These are phyloP conservation scores for Polyrhizophydium stewartii DNA, from an alignment of 371 early-diverging fungal species.

Conservation along the genomic window DNA sequence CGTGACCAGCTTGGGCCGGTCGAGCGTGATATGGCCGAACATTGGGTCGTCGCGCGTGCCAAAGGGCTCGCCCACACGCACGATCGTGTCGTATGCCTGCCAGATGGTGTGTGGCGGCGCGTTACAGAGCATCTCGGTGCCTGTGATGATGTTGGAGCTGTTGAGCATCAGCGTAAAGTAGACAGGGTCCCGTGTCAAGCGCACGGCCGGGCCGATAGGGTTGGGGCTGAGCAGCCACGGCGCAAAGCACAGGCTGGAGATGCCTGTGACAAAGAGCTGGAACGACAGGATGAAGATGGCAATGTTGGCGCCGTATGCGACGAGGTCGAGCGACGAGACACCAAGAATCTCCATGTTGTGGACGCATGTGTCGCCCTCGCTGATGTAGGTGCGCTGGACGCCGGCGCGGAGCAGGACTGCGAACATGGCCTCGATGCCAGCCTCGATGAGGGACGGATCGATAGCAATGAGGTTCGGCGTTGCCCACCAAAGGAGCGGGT, in stretches of 20 bases:
- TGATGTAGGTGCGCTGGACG: slow-evolving; percentile 18
- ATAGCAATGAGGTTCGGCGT: slow-evolving; percentile 12
- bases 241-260: not conserved
- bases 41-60: slow-evolving; percentile 1
- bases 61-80: slow-evolving; percentile 19
- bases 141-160: not conserved
- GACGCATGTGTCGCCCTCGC: slow-evolving; percentile 11
- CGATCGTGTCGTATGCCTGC: slow-evolving; percentile 19
- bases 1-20: not conserved
- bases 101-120: slow-evolving; percentile 6
- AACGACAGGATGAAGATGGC: slow-evolving; percentile 5
- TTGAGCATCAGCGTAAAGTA: slow-evolving; percentile 9
- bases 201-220: not conserved
- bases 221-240: not conserved
- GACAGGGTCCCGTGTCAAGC: slow-evolving; percentile 6
- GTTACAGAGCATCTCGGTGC: not conserved
- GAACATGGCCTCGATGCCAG: slow-evolving; percentile 19
- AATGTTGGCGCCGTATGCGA: not conserved
- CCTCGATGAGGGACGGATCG: slow-evolving; percentile 13
- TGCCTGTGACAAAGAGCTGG: slow-evolving; percentile 6
- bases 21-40: not conserved
- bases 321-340: not conserved
- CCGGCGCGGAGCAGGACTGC: slow-evolving; percentile 18
- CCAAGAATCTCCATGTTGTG: slow-evolving; percentile 4
- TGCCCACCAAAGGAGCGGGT: slow-evolving; percentile 23